phyloP scores from a whole-genome alignment of 2,329 filamentous ascomycete genomes.

The Ophiostoma himal-ulmi region DNA sequence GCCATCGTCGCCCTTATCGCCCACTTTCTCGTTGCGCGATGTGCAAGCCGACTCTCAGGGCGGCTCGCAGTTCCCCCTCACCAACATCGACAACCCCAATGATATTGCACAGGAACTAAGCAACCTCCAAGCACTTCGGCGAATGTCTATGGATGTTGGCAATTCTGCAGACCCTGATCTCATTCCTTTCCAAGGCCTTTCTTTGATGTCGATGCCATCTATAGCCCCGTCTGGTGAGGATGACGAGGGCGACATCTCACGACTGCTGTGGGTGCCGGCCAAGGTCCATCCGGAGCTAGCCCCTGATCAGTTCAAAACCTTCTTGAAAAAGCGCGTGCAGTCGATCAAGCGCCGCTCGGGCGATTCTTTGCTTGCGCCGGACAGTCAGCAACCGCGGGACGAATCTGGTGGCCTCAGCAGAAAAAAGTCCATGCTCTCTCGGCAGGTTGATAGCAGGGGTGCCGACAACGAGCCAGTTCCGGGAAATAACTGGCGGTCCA shows the following conservation, averaged over 20 bases:
- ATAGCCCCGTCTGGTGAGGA: conserved; percentile 66
- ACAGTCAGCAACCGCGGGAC: conserved; percentile 32
- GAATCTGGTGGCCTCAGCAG: conserved; percentile 53
- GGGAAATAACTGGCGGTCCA: not conserved
- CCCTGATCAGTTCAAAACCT: conserved; percentile 93
- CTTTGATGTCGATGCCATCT: conserved; percentile 63
- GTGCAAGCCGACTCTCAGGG: conserved; percentile 51
- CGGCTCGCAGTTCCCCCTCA: conserved; percentile 67
- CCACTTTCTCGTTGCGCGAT: conserved; percentile 49
- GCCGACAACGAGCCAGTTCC: conserved; percentile 41
- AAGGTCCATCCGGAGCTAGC: conserved; percentile 90
- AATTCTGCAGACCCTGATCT: conserved; percentile 69
- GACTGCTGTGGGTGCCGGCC: conserved; percentile 92
- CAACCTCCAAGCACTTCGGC: conserved; percentile 81
- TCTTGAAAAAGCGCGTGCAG: conserved; percentile 87
- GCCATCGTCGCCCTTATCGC: conserved; percentile 44
- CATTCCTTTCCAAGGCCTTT: conserved; percentile 61
- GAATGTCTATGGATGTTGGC: conserved; percentile 91
- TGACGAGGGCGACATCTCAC: conserved; percentile 80
- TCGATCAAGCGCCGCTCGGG: conserved; percentile 80
- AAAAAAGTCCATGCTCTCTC: conserved; percentile 93
- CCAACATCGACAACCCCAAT: conserved; percentile 83
- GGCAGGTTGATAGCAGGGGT: conserved; percentile 71
- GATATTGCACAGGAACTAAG: conserved; percentile 88
- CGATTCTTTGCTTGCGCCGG: conserved; percentile 58